Evolutionary conservation across 2,329 filamentous ascomycete species (phyloP).

Genomic region (Diplodia scrobiculata): DNA sequence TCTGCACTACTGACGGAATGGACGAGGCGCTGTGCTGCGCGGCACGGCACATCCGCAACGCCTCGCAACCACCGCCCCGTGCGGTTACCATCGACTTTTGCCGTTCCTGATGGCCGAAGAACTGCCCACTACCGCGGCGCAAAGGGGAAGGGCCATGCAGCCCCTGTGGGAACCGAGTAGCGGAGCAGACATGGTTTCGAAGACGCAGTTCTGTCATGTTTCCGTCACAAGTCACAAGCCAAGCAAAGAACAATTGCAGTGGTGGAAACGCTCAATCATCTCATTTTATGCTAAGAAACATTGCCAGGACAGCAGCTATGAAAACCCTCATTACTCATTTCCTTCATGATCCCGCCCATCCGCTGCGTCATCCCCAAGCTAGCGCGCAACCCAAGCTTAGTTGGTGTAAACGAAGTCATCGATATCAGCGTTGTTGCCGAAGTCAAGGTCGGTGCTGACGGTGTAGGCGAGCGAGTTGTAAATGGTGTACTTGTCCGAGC

Average conservation of each 20-base stretch:
- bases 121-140: too few relatives aligned
- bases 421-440: not conserved
- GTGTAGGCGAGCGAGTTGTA: conserved; percentile 27
- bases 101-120: too few relatives aligned
- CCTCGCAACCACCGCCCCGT: too few relatives aligned
- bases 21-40: not conserved
- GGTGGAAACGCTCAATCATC: not conserved
- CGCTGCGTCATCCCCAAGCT: not conserved
- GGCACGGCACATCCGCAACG: not conserved
- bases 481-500: conserved; percentile 19
- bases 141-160: too few relatives aligned
- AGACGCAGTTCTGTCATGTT: not conserved
- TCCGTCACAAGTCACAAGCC: not conserved
- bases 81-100: too few relatives aligned
- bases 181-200: not conserved
- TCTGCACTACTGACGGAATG: not conserved
- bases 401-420: not conserved
- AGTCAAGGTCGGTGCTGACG: conserved; percentile 3
- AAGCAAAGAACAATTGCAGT: not conserved
- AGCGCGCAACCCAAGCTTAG: not conserved
- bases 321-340: not conserved
- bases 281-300: not conserved
- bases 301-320: not conserved
- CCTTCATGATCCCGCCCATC: not conserved
- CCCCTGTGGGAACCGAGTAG: too few relatives aligned